phyloP scores from a whole-genome alignment of 805 yeast species.

The Kazachstania africana region DNA sequence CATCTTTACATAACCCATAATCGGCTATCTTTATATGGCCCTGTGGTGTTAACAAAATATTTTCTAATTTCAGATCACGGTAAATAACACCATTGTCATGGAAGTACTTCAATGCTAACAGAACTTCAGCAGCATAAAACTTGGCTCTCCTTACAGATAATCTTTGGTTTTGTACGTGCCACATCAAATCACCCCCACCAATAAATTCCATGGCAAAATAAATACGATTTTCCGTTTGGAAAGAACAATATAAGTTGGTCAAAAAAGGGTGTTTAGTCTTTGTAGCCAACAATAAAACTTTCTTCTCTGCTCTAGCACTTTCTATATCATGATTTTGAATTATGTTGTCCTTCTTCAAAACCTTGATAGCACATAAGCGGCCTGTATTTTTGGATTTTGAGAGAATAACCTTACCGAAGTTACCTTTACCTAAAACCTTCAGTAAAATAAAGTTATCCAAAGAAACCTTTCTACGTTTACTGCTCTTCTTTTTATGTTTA shows the following conservation, averaged over 20 bases:
- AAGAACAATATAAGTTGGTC: constrained; percentile 82
- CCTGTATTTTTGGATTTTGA: constrained; percentile 83
- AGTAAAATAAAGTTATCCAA: constrained; percentile 88
- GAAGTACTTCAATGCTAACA: constrained; percentile 80
- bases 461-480: constrained; percentile 63
- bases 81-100: constrained; percentile 94
- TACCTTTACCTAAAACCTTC: constrained; percentile 96
- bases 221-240: constrained; percentile 94
- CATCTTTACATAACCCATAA: constrained; percentile 94
- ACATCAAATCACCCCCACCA: constrained; percentile 97
- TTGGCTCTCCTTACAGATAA: constrained; percentile 87
- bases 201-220: constrained; percentile 98
- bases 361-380: constrained; percentile 87
- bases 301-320: constrained; percentile 86
- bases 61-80: constrained; percentile 92
- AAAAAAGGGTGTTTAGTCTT: constrained; percentile 87
- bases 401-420: constrained; percentile 95
- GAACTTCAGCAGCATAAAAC: constrained; percentile 93
- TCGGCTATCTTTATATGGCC: constrained; percentile 97
- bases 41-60: constrained; percentile 73
- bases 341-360: constrained; percentile 88
- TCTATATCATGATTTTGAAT: constrained; percentile 94
- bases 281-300: constrained; percentile 77
- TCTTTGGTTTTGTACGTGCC: constrained; percentile 93
- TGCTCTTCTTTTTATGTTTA: constrained; percentile 18